These are phyloP conservation scores for Daedaleopsis nitida DNA, from an alignment of 768 basidiomycete species.

Conservation along the genomic window DNA sequence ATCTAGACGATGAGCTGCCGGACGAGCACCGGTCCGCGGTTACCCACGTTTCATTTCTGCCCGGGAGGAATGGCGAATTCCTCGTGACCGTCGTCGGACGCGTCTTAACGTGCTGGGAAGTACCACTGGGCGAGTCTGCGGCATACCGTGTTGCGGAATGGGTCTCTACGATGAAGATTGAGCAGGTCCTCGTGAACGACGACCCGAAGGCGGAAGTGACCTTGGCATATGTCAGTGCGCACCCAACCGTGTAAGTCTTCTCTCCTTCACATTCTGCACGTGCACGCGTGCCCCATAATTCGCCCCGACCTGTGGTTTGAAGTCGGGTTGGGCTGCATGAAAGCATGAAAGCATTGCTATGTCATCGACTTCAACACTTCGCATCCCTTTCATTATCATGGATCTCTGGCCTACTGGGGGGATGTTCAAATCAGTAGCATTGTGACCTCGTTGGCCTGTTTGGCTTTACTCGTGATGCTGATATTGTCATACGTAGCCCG, in stretches of 20 bases:
- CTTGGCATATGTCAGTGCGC: constrained; percentile 25
- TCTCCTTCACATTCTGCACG: neutral
- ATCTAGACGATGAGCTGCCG: constrained; percentile 13
- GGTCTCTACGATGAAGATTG: constrained; percentile 20
- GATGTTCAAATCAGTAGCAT: too few relatives aligned
- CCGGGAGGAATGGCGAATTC: constrained; percentile 33
- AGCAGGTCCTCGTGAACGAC: constrained; percentile 32
- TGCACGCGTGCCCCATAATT: neutral
- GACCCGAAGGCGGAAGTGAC: constrained; percentile 28
- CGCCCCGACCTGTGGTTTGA: too few relatives aligned
- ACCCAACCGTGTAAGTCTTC: constrained; percentile 20
- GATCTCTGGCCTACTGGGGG: too few relatives aligned
- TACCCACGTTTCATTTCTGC: constrained; percentile 33
- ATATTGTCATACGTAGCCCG: neutral
- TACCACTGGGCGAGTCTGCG: constrained; percentile 35
- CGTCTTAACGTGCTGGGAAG: constrained; percentile 37
- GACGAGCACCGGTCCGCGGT: constrained; percentile 20
- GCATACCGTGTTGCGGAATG: constrained; percentile 36
- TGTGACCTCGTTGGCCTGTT: too few relatives aligned
- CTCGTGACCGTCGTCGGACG: constrained; percentile 31
- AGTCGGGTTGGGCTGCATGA: too few relatives aligned
- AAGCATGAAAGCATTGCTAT: too few relatives aligned
- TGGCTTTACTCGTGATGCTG: too few relatives aligned
- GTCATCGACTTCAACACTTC: too few relatives aligned
- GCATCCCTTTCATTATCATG: too few relatives aligned